phyloP scores from a whole-genome alignment of 2,329 filamentous ascomycete genomes.

The Exophiala mesophila region DNA sequence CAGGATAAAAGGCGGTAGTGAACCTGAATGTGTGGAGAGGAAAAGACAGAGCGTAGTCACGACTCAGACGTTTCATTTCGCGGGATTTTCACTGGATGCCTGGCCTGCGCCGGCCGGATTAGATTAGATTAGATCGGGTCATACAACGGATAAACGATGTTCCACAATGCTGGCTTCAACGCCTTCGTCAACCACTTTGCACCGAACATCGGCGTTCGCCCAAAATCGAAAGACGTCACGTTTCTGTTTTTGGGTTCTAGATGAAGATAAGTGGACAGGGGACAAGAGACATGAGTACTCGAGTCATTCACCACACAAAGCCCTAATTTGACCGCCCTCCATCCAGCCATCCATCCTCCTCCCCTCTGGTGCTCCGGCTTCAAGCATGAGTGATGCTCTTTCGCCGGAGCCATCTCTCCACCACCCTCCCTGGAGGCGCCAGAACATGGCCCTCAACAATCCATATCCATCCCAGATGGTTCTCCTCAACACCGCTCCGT shows the following conservation, averaged over 20 bases:
- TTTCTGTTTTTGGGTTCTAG: background rate
- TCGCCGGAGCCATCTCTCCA: constrained; percentile 15
- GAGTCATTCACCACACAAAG: no score
- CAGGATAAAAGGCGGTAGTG: background rate
- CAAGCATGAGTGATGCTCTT: constrained; percentile 28
- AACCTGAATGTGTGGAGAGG: background rate
- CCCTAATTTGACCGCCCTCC: no score
- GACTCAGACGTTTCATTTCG: background rate
- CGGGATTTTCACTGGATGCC: background rate
- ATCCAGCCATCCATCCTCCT: background rate
- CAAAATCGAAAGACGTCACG: background rate
- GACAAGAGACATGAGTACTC: no score
- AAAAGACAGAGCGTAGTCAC: background rate
- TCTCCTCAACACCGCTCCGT: constrained; percentile 9
- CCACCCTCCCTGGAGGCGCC: constrained; percentile 5
- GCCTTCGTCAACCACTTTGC: no score
- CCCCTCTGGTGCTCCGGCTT: background rate
- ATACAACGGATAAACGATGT: no score
- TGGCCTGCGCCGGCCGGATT: background rate
- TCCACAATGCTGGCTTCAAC: no score
- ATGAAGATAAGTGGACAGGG: no score
- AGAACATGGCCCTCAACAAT: background rate
- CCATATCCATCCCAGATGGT: constrained; percentile 13
- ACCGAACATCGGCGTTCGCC: background rate
- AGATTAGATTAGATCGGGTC: background rate